Evolutionary conservation across 2,329 filamentous ascomycete species (phyloP).

Genomic region (Monosporascus cannonballus): DNA sequence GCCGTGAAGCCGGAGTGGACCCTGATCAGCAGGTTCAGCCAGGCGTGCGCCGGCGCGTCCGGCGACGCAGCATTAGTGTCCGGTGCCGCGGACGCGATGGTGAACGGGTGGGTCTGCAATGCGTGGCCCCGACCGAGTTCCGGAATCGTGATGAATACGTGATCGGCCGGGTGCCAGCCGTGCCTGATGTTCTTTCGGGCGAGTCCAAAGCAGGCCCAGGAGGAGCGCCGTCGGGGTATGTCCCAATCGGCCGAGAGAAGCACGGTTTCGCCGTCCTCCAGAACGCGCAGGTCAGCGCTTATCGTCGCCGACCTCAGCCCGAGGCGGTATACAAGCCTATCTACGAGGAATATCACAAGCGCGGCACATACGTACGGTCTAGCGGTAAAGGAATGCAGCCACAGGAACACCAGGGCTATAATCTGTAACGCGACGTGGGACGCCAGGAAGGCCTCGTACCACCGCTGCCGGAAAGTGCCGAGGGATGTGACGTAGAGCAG

Average conservation of each 20-base stretch:
- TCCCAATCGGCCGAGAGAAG: constrained; percentile 36
- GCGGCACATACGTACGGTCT: constrained; percentile 47
- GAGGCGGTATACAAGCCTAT: constrained; percentile 52
- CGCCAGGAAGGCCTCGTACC: constrained; percentile 58
- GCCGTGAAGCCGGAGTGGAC: constrained; percentile 54
- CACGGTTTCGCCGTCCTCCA: constrained; percentile 52
- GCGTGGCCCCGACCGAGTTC: constrained; percentile 43
- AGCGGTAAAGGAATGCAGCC: constrained; percentile 49
- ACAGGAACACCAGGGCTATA: constrained; percentile 49
- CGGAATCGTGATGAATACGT: constrained; percentile 57
- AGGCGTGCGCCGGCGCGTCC: constrained; percentile 34
- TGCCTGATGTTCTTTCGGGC: constrained; percentile 30
- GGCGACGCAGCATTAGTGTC: constrained; percentile 1
- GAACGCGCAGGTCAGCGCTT: constrained; percentile 43
- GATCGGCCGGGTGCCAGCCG: constrained; percentile 57
- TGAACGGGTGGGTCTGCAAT: constrained; percentile 61
- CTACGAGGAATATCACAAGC: constrained; percentile 50
- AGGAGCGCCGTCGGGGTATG: constrained; percentile 12
- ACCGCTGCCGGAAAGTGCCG: constrained; percentile 50
- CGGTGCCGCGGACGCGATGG: constrained; percentile 56
- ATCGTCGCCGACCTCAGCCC: constrained; percentile 42
- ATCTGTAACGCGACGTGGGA: constrained; percentile 53
- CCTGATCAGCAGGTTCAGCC: constrained; percentile 53
- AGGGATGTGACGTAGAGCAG: constrained; percentile 57
- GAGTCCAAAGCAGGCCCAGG: constrained; percentile 5